Conservation (phyloP, 495 filamentous ascomycete species). For the Penicillium egyptiacum region DNA sequence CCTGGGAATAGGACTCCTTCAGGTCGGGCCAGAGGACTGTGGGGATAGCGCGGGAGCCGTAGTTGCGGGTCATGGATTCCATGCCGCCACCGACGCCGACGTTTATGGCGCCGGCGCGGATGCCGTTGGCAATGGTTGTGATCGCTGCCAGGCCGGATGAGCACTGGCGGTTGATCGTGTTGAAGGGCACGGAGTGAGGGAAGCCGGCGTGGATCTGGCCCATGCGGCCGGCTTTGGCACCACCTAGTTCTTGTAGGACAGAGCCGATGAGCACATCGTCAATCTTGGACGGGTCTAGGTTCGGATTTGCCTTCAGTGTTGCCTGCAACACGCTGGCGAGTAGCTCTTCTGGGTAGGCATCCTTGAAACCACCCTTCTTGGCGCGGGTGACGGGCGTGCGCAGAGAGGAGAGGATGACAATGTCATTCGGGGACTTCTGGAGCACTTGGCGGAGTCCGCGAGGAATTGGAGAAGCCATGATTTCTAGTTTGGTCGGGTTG, state of each 20-base stretch:
- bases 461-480: conserved; percentile 57
- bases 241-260: conserved; percentile 86
- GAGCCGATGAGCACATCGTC: conserved; percentile 84
- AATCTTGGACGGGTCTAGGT: conserved; percentile 68
- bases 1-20: conserved; percentile 60
- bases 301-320: conserved; percentile 72
- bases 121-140: conserved; percentile 66
- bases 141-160: conserved; percentile 74
- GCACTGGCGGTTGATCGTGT: conserved; percentile 88
- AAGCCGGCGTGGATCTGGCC: conserved; percentile 80
- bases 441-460: conserved; percentile 75
- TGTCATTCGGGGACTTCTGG: conserved; percentile 73
- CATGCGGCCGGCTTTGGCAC: conserved; percentile 89
- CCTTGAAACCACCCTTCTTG: conserved; percentile 78
- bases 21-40: conserved; percentile 75
- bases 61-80: conserved; percentile 93
- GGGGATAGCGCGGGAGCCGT: conserved; percentile 78
- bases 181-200: conserved; percentile 69
- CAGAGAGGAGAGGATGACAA: conserved; percentile 84
- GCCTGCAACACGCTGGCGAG: conserved; percentile 79
- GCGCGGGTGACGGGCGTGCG: conserved; percentile 83
- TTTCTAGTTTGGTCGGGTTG: conserved; percentile 6
- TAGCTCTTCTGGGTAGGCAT: conserved; percentile 88
- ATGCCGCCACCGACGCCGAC: conserved; percentile 87
- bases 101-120: conserved; percentile 67